A percentile compares a stretch with the other conserved stretches of the same genome.
These are phyloP conservation scores for Cordyceps farinosa DNA, from an alignment of 2,329 filamentous ascomycete species.

Conservation along the genomic window DNA sequence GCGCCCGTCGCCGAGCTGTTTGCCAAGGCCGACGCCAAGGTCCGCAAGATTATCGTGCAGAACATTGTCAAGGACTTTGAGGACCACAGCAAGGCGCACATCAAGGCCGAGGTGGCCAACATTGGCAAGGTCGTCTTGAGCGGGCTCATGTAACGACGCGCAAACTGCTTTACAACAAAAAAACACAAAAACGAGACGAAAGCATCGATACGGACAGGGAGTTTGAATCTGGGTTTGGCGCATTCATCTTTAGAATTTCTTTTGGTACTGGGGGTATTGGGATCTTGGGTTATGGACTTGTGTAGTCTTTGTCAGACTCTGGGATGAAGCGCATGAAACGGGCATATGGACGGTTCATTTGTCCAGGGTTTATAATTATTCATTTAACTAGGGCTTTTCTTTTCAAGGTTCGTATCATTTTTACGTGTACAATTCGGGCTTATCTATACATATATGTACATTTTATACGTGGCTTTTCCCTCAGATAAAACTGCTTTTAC, in stretches of 20 bases:
- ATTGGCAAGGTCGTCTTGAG: constrained; percentile 87
- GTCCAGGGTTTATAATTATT: background rate
- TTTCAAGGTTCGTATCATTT: background rate
- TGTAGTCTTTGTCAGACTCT: background rate
- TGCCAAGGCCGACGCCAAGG: constrained; percentile 77
- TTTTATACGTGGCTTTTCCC: background rate
- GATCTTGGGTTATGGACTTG: background rate
- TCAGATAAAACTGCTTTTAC: background rate
- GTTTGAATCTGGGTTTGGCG: constrained; percentile 11
- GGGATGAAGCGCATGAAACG: background rate
- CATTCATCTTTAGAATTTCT: background rate
- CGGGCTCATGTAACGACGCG: constrained; percentile 62
- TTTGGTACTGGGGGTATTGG: background rate
- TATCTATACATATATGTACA: constrained; percentile 2
- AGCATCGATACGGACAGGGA: background rate
- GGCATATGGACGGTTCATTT: background rate
- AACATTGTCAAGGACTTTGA: constrained; percentile 91
- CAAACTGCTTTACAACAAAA: too few species aligned
- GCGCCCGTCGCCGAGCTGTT: constrained; percentile 77
- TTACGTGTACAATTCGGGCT: background rate
- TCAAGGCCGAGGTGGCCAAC: constrained; percentile 77
- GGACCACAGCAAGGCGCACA: constrained; percentile 71
- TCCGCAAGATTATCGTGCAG: constrained; percentile 85
- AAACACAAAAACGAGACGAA: background rate
- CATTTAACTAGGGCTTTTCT: background rate